Conservation (phyloP, 2,329 filamentous ascomycete genomes). For the Neofusicoccum kwambonambiense region DNA sequence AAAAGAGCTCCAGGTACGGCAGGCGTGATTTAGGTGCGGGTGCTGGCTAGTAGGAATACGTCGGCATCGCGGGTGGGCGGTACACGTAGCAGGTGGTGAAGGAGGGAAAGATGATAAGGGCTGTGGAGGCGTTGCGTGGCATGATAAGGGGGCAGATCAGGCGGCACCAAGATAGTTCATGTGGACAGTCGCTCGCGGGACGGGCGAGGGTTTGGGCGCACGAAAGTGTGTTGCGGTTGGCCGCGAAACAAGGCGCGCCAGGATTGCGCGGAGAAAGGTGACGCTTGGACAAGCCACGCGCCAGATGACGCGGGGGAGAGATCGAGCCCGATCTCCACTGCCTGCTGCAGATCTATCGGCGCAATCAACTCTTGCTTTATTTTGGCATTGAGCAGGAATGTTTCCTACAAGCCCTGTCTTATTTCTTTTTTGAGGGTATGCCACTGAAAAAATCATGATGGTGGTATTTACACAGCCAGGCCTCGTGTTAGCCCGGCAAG, state of each 20-base stretch:
- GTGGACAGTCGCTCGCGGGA: neutral
- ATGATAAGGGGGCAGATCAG: too few relatives aligned
- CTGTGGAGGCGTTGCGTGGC: too few relatives aligned
- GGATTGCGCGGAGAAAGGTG: neutral
- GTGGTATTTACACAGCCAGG: slow-evolving; percentile 2
- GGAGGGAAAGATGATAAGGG: too few relatives aligned
- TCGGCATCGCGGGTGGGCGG: too few relatives aligned
- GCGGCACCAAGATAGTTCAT: neutral
- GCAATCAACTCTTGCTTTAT: neutral
- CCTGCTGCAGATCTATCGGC: neutral
- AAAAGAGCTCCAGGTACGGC: too few relatives aligned
- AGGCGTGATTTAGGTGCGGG: too few relatives aligned
- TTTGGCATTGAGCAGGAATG: neutral
- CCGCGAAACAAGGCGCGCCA: neutral
- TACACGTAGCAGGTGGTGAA: too few relatives aligned
- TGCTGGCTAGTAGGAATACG: too few relatives aligned
- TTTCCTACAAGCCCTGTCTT: neutral
- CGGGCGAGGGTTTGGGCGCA: too few relatives aligned
- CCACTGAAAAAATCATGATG: neutral
- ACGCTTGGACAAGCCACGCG: slow-evolving; percentile 6
- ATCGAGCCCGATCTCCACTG: slow-evolving; percentile 3
- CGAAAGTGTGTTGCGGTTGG: neutral
- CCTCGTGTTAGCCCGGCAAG: neutral
- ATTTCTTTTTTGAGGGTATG: neutral
- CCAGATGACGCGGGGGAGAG: neutral